Evolutionary conservation across 1,139 yeast genomes (phyloP).

Genomic region (Yamadazyma triangularis): DNA sequence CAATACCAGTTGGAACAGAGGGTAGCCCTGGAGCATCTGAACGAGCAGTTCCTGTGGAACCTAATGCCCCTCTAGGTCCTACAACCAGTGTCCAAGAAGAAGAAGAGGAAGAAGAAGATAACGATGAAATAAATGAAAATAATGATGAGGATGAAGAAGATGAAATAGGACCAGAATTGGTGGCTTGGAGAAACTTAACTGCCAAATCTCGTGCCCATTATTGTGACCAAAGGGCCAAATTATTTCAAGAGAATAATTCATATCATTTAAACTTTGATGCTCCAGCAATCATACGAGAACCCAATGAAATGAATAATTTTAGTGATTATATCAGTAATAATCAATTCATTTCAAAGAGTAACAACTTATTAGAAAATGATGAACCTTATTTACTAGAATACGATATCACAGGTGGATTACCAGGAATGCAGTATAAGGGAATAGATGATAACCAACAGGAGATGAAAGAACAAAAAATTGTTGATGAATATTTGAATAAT

Average conservation of each 20-base stretch:
- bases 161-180: slow-evolving; percentile 57
- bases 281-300: slow-evolving; percentile 61
- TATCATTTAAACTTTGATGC: slow-evolving; percentile 58
- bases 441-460: slow-evolving; percentile 42
- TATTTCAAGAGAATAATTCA: slow-evolving; percentile 48
- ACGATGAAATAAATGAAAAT: slow-evolving; percentile 19
- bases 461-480: slow-evolving; percentile 46
- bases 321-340: slow-evolving; percentile 43
- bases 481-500: slow-evolving; percentile 26
- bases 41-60: slow-evolving; percentile 10
- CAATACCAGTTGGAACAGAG: slow-evolving; percentile 3
- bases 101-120: slow-evolving; percentile 20
- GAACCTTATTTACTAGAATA: slow-evolving; percentile 78
- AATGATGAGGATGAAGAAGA: slow-evolving; percentile 47
- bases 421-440: slow-evolving; percentile 57
- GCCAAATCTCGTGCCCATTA: slow-evolving; percentile 76
- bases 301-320: slow-evolving; percentile 56
- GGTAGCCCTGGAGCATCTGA: slow-evolving; percentile 6
- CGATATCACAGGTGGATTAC: slow-evolving; percentile 77
- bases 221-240: slow-evolving; percentile 61
- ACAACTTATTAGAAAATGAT: slow-evolving; percentile 50
- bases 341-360: slow-evolving; percentile 35
- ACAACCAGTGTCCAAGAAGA: slow-evolving; percentile 27
- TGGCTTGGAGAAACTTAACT: slow-evolving; percentile 78
- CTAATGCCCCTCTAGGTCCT: slow-evolving; percentile 11